A percentile compares a stretch with the other conserved stretches of the same genome.
These are phyloP conservation scores for Trichoderma koningiopsis DNA, from an alignment of 2,329 filamentous ascomycete species.

Conservation along the genomic window DNA sequence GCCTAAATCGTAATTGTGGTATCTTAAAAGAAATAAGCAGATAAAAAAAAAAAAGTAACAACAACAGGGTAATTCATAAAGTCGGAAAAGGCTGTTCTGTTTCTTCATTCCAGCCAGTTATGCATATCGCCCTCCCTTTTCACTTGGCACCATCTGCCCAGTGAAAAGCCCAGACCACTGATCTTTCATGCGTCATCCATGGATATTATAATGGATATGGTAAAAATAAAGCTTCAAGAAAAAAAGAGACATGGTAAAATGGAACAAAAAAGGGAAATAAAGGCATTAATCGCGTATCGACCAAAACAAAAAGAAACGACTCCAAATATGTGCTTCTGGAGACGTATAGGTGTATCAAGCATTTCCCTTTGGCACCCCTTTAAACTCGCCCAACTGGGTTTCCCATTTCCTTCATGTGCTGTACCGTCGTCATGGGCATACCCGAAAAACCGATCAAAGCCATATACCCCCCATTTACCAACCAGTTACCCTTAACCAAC, in stretches of 20 bases:
- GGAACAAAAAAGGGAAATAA: not conserved
- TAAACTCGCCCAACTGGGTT: not conserved
- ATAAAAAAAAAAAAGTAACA: not conserved
- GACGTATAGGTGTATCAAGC: conserved; percentile 3
- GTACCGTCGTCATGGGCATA: not conserved
- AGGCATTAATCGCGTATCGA: not conserved
- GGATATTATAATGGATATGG: conserved; percentile 18
- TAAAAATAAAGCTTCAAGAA: not conserved
- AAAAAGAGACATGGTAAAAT: not conserved
- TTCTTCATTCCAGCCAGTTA: conserved; percentile 18
- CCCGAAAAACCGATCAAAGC: conserved; percentile 7
- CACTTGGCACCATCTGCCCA: not conserved
- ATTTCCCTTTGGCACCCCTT: not conserved
- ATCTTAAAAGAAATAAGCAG: conserved; percentile 5
- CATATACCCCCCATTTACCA: conserved; percentile 12
- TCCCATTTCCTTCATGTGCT: conserved; percentile 5
- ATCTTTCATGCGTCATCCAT: conserved; percentile 4
- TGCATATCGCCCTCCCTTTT: not conserved
- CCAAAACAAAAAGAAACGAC: conserved; percentile 9
- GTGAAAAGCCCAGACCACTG: not conserved
- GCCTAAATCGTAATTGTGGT: conserved; percentile 11
- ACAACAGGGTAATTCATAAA: not conserved
- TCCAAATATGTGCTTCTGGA: conserved; percentile 29
- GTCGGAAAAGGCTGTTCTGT: not conserved
- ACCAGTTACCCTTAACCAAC: conserved; percentile 33